Evolutionary conservation across 2,329 filamentous ascomycete genomes (phyloP), one percentile per base, ranked within the genome.

Genomic region (Calonectria ilicicola): DNA sequence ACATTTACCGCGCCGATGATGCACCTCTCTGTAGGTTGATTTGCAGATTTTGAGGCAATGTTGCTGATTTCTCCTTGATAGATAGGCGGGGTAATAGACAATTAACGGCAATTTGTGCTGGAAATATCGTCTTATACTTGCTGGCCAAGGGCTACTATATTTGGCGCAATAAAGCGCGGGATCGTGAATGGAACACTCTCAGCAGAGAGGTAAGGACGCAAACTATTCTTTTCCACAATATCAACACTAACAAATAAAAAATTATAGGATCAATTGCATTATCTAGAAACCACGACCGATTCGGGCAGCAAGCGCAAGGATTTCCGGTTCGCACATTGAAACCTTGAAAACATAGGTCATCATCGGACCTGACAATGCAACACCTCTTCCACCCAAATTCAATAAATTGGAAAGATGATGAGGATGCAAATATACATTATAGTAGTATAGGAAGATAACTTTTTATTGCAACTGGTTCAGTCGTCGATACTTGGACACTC

Each of bases 1-100:
- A 86, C 47, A 80, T 81, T 21, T 81, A 81, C 51, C 77, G 76
- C n/a, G 74, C 70, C 5, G 66, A 75, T 9, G 69, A 75, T 38
- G 64, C 60, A 2, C 72, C 72, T 8, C 44, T 66, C 7, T 74
- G 69, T 74, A 21, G 60, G 69, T 58, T 19, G 23, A 5, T n/a
- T 42, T 46, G 14, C 21, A 27, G 19, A 26, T 15, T 10, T 8
- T 2, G 2, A 23, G 40, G 2, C 19, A 26, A 23, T 35, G 17
- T 9, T 14, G 17, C 62, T 17, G 62, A 29, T 26, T 9, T n/a
- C 14, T 15, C 9, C 10, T 17, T 42, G 1, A 8, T 23, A 73
- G 69, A 72, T 42, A 64, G 58, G n/a, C 72, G 69, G 27, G 74
- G 64, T 23, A 72, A 71, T 51, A 56, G 26, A 46, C 56, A 67